Conservation (phyloP, 257 asterid species). For the Solanum paucissectum region DNA sequence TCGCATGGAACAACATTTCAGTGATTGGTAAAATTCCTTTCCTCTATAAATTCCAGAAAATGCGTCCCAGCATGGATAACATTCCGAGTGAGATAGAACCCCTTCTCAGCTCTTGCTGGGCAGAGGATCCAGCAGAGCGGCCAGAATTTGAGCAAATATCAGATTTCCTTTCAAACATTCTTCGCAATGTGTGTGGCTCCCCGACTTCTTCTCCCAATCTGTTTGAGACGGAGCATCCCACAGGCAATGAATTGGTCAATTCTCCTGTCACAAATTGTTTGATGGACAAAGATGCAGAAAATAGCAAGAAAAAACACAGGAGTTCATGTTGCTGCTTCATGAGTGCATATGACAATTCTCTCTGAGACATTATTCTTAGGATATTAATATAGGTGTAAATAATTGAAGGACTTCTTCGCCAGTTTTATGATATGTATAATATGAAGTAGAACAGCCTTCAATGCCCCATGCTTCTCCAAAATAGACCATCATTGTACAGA, state of each 20-base stretch:
- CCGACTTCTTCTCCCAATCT: background rate
- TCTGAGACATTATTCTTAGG: background rate
- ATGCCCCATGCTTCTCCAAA: background rate
- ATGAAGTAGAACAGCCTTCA: background rate
- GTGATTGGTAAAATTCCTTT: background rate
- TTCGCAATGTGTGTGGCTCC: constrained; percentile 10
- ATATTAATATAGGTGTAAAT: background rate
- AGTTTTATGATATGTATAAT: background rate
- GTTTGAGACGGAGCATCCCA: constrained; percentile 8
- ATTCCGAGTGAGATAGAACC: constrained; percentile 38
- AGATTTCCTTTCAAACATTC: constrained; percentile 15
- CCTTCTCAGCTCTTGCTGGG: constrained; percentile 51
- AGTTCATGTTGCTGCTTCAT: constrained; percentile 12
- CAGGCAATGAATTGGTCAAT: constrained; percentile 5
- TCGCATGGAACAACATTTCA: background rate
- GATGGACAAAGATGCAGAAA: constrained; percentile 12
- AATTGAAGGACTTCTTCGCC: background rate
- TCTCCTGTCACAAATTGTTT: constrained; percentile 22
- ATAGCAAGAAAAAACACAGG: constrained; percentile 6
- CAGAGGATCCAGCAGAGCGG: constrained; percentile 39
- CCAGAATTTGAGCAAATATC: constrained; percentile 55
- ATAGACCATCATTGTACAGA: background rate
- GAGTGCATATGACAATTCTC: constrained; percentile 7
- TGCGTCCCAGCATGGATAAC: constrained; percentile 42
- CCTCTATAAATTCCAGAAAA: constrained; percentile 25